phyloP scores from a whole-genome alignment of 495 filamentous ascomycete genomes.

The Xylaria venustula region DNA sequence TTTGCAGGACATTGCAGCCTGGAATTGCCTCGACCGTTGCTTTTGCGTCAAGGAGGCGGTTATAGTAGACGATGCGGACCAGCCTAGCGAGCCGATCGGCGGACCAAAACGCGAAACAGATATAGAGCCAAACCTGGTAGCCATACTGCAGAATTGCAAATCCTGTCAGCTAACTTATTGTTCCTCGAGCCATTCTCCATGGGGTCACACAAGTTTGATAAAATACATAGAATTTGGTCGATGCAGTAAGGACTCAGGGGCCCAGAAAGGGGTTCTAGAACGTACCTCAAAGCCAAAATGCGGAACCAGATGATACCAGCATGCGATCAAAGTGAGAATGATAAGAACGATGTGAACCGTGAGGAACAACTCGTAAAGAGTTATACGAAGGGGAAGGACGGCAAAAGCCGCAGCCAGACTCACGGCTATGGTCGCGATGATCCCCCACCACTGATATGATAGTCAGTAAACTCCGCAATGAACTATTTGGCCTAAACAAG shows the following conservation, averaged over 20 bases:
- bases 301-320: slow-evolving; percentile 40
- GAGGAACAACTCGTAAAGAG: slow-evolving; percentile 44
- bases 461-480: slow-evolving; percentile 13
- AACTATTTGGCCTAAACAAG: neutral
- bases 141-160: slow-evolving; percentile 4
- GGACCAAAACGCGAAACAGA: slow-evolving; percentile 41
- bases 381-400: slow-evolving; percentile 28
- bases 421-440: slow-evolving; percentile 33
- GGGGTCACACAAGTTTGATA: no score
- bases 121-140: slow-evolving; percentile 49
- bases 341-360: slow-evolving; percentile 37
- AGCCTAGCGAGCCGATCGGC: slow-evolving; percentile 41
- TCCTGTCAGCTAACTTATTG: neutral
- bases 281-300: slow-evolving; percentile 12
- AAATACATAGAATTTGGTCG: no score
- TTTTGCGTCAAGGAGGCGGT: slow-evolving; percentile 42
- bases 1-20: neutral
- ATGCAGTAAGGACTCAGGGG: no score
- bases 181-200: no score
- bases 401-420: slow-evolving; percentile 15
- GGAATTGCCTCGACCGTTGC: slow-evolving; percentile 25
- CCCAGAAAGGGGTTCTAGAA: no score
- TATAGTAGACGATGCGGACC: slow-evolving; percentile 40
- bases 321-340: slow-evolving; percentile 37
- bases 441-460: slow-evolving; percentile 31